Evolutionary conservation across 352 stramenopile species (phyloP).

Genomic region (Phytopythium delawarense): DNA sequence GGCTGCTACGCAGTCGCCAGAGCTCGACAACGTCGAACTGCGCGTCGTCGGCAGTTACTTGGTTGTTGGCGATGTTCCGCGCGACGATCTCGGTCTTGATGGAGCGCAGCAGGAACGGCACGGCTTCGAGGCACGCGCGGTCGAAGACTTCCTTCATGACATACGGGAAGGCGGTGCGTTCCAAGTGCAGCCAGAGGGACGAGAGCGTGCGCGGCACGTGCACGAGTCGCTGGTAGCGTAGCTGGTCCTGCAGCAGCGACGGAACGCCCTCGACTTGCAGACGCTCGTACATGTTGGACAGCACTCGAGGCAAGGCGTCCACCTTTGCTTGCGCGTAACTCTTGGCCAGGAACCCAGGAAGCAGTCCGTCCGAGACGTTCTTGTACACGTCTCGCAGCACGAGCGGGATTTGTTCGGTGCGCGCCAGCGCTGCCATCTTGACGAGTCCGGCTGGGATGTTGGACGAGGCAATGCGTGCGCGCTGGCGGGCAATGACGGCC

Average conservation of each 20-base stretch:
- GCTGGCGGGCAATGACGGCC: constrained; percentile 36
- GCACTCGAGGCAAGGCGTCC: constrained; percentile 51
- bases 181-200: constrained; percentile 38
- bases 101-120: constrained; percentile 48
- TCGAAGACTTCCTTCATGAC: constrained; percentile 54
- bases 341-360: constrained; percentile 20
- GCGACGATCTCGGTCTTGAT: constrained; percentile 68
- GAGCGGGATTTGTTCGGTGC: constrained; percentile 51
- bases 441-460: constrained; percentile 43
- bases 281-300: constrained; percentile 42
- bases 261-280: constrained; percentile 52
- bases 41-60: constrained; percentile 24
- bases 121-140: constrained; percentile 50
- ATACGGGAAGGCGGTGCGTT: constrained; percentile 56
- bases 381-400: constrained; percentile 59
- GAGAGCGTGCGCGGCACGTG: constrained; percentile 48
- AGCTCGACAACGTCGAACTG: constrained; percentile 49
- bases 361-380: constrained; percentile 50
- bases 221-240: constrained; percentile 28
- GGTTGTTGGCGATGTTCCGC: constrained; percentile 36
- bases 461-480: constrained; percentile 35
- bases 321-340: constrained; percentile 21
- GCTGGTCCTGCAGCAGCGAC: constrained; percentile 35
- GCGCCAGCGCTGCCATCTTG: constrained; percentile 39
- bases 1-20: constrained; percentile 34